phyloP scores from a whole-genome alignment of 129 eudicot species.

The Artemisia argyi region DNA sequence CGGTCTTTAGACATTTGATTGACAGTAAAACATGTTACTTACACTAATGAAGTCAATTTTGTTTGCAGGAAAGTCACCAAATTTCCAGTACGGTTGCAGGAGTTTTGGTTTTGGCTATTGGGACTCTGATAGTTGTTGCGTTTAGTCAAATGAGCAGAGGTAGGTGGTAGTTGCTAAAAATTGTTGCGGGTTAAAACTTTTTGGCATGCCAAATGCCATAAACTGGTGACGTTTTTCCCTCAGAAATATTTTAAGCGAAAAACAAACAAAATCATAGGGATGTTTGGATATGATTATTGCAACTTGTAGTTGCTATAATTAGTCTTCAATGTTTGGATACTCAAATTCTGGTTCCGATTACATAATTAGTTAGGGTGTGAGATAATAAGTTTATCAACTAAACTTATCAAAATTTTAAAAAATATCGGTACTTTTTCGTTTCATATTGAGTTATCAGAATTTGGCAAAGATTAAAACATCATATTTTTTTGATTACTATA shows the following conservation, averaged over 20 bases:
- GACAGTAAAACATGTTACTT: not conserved
- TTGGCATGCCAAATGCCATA: constrained; percentile 5
- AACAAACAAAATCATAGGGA: not conserved
- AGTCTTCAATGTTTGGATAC: too few species aligned
- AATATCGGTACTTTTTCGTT: too few species aligned
- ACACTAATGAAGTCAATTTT: not conserved
- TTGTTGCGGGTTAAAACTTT: not conserved
- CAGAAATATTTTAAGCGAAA: not conserved
- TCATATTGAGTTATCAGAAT: not conserved
- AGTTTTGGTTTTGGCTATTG: constrained; percentile 29
- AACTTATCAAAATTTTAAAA: too few species aligned
- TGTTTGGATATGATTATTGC: too few species aligned
- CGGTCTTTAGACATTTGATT: too few species aligned
- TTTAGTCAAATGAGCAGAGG: constrained; percentile 34
- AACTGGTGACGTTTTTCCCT: not conserved
- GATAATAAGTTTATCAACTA: too few species aligned
- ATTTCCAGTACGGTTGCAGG: constrained; percentile 21
- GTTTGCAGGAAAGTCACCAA: constrained; percentile 14
- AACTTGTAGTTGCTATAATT: too few species aligned
- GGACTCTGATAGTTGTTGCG: constrained; percentile 32
- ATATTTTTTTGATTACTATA: not conserved
- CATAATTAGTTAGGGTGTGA: too few species aligned
- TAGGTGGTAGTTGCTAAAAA: constrained; percentile 18
- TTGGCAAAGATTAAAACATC: not conserved
- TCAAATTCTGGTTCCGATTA: too few species aligned